Conservation (phyloP, 2,329 filamentous ascomycete species). For the Colletotrichum sp. region DNA sequence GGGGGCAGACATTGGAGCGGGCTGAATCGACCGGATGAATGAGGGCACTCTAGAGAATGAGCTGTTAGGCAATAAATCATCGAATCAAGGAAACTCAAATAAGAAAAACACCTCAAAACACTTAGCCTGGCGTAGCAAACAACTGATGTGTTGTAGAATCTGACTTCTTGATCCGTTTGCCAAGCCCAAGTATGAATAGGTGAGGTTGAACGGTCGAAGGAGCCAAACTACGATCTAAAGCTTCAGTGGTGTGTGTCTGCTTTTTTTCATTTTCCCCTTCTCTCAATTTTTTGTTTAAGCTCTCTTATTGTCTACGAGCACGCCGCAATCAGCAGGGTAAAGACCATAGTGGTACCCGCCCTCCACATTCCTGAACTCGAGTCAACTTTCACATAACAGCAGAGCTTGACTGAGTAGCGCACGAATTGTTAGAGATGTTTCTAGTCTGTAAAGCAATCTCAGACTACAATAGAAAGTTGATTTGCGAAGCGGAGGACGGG, state of each 20-base stretch:
- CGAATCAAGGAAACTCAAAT: neutral
- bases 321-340: neutral
- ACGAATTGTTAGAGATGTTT: fast-evolving
- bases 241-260: too few relatives aligned
- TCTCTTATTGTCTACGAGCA: neutral
- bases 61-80: neutral
- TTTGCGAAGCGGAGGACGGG: neutral
- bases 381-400: fast-evolving
- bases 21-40: neutral
- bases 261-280: neutral
- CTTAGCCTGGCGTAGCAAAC: neutral
- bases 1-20: fast-evolving
- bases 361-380: neutral
- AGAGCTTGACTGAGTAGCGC: fast-evolving
- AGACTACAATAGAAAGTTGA: neutral
- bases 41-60: neutral
- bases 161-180: fast-evolving
- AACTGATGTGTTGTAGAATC: neutral
- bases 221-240: too few relatives aligned
- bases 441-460: fast-evolving
- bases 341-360: neutral
- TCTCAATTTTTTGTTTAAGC: neutral
- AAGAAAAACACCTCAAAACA: neutral
- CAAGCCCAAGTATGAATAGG: fast-evolving
- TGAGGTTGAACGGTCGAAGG: neutral